These are phyloP conservation scores for Saturnispora ahearnii DNA, from an alignment of 805 yeast species.

Conservation along the genomic window DNA sequence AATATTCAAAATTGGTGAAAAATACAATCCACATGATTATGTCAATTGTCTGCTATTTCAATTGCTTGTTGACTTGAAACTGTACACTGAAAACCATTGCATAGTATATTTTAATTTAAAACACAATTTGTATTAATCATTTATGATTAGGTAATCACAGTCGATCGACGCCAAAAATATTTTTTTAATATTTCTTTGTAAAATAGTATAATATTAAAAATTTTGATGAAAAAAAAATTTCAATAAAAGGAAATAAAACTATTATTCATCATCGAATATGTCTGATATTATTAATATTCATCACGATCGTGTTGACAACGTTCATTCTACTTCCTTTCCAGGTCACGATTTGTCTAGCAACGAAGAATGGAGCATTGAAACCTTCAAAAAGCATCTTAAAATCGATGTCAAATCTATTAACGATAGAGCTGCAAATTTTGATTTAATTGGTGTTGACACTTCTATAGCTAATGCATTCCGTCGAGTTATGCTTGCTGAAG, in stretches of 20 bases:
- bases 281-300: constrained; percentile 74
- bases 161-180: not conserved
- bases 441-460: constrained; percentile 77
- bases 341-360: constrained; percentile 59
- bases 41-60: too few species aligned
- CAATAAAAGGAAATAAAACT: not conserved
- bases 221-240: not conserved
- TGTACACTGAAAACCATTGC: too few species aligned
- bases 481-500: constrained; percentile 94
- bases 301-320: constrained; percentile 84
- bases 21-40: too few species aligned
- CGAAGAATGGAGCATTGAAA: constrained; percentile 74
- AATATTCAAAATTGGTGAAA: too few species aligned
- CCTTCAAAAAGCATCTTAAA: constrained; percentile 59
- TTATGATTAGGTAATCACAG: not conserved
- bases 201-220: not conserved
- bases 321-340: constrained; percentile 85
- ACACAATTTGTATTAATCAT: too few species aligned
- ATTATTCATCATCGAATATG: constrained; percentile 14
- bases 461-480: constrained; percentile 94
- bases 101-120: too few species aligned
- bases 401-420: constrained; percentile 57
- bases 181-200: too few species aligned
- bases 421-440: constrained; percentile 75
- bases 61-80: too few species aligned